Conservation (phyloP, 345 rosid genomes). For the Geranium rotundifolium region DNA sequence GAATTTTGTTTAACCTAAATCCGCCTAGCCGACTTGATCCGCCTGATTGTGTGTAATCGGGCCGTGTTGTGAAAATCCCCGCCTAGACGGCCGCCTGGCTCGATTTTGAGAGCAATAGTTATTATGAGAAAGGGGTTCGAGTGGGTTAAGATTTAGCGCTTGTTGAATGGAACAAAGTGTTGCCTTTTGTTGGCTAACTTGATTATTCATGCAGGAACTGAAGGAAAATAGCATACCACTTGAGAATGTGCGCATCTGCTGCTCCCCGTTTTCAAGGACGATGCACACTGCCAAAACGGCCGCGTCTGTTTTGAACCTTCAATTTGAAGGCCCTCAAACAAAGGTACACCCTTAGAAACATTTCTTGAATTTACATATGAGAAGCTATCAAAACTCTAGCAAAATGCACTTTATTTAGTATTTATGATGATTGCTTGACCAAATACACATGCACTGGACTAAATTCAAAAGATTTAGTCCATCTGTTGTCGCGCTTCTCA, state of each 20-base stretch:
- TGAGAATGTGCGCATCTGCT: conserved; percentile 69
- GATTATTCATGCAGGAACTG: conserved; percentile 42
- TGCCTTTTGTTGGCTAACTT: not conserved
- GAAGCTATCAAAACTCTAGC: not conserved
- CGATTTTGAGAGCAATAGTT: not conserved
- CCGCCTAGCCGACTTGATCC: too few species aligned
- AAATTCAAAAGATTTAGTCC: too few species aligned
- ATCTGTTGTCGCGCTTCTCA: too few species aligned
- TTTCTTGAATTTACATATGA: not conserved
- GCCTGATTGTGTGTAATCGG: too few species aligned
- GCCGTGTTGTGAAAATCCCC: too few species aligned
- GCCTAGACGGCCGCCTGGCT: too few species aligned
- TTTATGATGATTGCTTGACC: not conserved
- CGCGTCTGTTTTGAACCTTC: conserved; percentile 54
- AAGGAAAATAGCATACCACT: conserved; percentile 39
- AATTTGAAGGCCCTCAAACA: conserved; percentile 66
- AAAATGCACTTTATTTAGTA: not conserved
- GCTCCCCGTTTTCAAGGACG: conserved; percentile 86
- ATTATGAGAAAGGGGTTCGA: not conserved
- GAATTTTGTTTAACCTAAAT: too few species aligned
- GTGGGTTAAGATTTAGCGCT: not conserved
- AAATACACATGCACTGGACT: not conserved
- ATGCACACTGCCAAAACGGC: conserved; percentile 67
- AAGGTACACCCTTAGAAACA: conserved; percentile 28
- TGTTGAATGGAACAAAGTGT: not conserved